Evolutionary conservation across 306 rosid genomes (phyloP).

Genomic region (Quercus cerris): DNA sequence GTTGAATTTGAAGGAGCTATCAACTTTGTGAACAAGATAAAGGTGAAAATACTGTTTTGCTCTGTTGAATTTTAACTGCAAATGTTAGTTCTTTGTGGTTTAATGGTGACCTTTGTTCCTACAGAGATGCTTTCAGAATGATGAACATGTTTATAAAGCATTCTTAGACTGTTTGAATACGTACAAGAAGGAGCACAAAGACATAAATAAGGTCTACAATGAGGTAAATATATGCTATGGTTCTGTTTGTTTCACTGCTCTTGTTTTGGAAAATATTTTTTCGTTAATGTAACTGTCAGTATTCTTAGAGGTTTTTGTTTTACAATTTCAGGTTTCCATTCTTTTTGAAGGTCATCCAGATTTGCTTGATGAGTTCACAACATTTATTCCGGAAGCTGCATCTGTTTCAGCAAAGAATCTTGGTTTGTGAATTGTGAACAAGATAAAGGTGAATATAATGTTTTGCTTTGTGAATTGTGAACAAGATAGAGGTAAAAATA

Average conservation of each 20-base stretch:
- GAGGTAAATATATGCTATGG: conserved; percentile 54
- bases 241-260: background rate
- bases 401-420: conserved; percentile 14
- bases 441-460: conserved; percentile 72
- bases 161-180: conserved; percentile 89
- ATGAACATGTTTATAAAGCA: conserved; percentile 85
- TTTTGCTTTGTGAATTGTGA: background rate
- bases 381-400: conserved; percentile 80
- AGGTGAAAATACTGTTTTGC: conserved; percentile 48
- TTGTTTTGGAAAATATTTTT: background rate
- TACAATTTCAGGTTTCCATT: conserved; percentile 57
- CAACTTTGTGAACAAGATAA: conserved; percentile 93
- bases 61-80: conserved; percentile 1
- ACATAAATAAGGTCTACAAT: conserved; percentile 74
- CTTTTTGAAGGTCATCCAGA: conserved; percentile 78
- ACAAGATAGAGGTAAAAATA: background rate
- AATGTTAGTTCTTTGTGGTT: conserved; percentile 1
- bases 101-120: conserved; percentile 17
- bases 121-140: conserved; percentile 86
- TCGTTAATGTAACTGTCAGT: background rate
- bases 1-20: conserved; percentile 96
- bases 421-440: conserved; percentile 48
- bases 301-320: background rate
- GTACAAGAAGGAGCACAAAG: conserved; percentile 96
- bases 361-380: conserved; percentile 83